These are phyloP conservation scores for Syzygium jambos DNA, from an alignment of 345 rosid species.

Conservation along the genomic window DNA sequence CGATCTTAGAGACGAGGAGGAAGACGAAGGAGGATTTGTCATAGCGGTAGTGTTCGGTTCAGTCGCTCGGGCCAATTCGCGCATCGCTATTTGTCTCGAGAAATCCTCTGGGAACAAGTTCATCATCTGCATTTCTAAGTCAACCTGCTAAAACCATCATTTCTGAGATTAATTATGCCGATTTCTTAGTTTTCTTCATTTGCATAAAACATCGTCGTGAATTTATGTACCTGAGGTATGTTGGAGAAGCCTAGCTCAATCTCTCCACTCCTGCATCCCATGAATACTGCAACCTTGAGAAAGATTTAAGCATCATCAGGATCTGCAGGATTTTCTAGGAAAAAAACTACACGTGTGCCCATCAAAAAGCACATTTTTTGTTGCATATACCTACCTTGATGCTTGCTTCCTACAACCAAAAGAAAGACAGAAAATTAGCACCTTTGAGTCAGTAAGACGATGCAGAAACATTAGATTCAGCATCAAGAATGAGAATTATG, in stretches of 20 bases:
- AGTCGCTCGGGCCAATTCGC: constrained; percentile 21
- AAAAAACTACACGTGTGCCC: background rate
- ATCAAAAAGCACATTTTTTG: background rate
- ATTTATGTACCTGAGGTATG: constrained; percentile 29
- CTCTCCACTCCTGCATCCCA: constrained; percentile 82
- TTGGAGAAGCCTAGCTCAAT: constrained; percentile 72
- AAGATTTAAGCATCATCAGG: background rate
- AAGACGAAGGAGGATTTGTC: constrained; percentile 28
- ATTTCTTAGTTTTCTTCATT: background rate
- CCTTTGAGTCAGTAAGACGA: background rate
- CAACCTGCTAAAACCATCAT: constrained; percentile 22
- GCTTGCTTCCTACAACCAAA: constrained; percentile 55
- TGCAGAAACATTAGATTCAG: background rate
- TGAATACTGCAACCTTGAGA: constrained; percentile 56
- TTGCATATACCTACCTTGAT: constrained; percentile 48
- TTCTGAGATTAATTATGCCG: background rate
- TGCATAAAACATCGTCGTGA: background rate
- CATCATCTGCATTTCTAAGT: constrained; percentile 44
- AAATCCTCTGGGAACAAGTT: constrained; percentile 48
- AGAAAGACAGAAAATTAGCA: background rate
- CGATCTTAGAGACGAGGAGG: constrained; percentile 72
- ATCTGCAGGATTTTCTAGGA: background rate
- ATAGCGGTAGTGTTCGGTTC: constrained; percentile 1
- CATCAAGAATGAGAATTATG: background rate
- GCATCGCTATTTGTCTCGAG: constrained; percentile 22